phyloP scores from a whole-genome alignment of 768 basidiomycete species.

The Podaxis sp. region DNA sequence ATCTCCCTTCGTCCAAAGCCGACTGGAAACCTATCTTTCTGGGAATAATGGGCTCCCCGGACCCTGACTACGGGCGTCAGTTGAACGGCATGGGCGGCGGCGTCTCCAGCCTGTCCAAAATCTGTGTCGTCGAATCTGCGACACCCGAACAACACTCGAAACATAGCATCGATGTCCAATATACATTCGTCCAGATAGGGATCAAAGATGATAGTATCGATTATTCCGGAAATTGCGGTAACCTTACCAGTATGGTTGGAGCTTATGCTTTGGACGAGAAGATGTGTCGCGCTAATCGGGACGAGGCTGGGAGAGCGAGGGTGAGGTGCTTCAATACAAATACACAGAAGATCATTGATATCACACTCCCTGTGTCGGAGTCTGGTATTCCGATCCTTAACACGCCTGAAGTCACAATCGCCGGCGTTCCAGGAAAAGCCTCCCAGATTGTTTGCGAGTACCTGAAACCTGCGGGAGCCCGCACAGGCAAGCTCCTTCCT shows the following conservation, averaged over 20 bases:
- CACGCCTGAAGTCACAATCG: conserved; percentile 51
- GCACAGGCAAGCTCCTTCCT: conserved; percentile 71
- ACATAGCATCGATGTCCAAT: conserved; percentile 52
- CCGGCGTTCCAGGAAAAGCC: conserved; percentile 66
- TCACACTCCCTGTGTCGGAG: conserved; percentile 58
- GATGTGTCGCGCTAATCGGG: conserved; percentile 33
- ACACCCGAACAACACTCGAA: conserved; percentile 32
- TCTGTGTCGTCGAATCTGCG: conserved; percentile 60
- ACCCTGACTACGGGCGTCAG: conserved; percentile 63
- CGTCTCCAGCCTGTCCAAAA: conserved; percentile 71
- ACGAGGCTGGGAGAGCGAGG: conserved; percentile 30
- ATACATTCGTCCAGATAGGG: conserved; percentile 67
- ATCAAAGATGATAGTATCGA: conserved; percentile 61
- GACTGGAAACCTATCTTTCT: conserved; percentile 65
- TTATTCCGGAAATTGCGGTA: conserved; percentile 75
- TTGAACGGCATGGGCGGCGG: conserved; percentile 84
- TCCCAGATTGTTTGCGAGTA: conserved; percentile 69
- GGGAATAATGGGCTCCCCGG: conserved; percentile 81
- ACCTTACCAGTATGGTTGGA: conserved; percentile 71
- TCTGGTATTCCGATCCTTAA: conserved; percentile 40
- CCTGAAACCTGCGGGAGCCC: conserved; percentile 61
- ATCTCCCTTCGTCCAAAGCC: conserved; percentile 48
- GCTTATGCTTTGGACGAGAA: conserved; percentile 71
- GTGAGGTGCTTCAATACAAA: conserved; percentile 71
- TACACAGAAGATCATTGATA: conserved; percentile 65